phyloP scores from a whole-genome alignment of 129 eudicot species.

The Logfia minima region DNA sequence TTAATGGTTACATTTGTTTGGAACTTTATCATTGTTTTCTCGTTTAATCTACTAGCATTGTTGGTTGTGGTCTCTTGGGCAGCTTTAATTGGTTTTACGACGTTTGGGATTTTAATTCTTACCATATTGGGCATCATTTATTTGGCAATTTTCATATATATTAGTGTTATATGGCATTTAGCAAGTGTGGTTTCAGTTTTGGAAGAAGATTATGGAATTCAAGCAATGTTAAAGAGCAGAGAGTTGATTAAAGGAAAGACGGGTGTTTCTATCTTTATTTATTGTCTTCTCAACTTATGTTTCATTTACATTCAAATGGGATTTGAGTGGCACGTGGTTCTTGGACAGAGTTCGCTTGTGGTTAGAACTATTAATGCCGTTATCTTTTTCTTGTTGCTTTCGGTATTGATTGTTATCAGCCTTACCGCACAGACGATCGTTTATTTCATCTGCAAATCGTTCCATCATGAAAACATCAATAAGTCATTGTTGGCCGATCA shows the following conservation, averaged over 20 bases:
- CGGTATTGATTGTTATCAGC: conserved; percentile 38
- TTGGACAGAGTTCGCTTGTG: conserved; percentile 19
- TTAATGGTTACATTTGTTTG: conserved; percentile 57
- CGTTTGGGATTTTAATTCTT: conserved; percentile 1
- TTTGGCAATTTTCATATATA: conserved; percentile 31
- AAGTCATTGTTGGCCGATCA: conserved; percentile 55
- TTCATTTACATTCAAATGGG: conserved; percentile 37
- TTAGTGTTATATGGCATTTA: conserved; percentile 48
- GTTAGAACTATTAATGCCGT: conserved; percentile 15
- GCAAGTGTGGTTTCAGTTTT: conserved; percentile 55
- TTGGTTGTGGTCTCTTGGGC: conserved; percentile 19
- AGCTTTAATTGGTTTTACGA: conserved; percentile 8
- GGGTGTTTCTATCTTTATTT: conserved; percentile 22
- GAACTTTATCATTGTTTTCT: conserved; percentile 34
- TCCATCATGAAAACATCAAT: conserved; percentile 56
- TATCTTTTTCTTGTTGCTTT: conserved; percentile 30
- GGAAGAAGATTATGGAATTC: conserved; percentile 48
- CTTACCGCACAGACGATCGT: conserved; percentile 43
- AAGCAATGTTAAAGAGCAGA: conserved; percentile 56
- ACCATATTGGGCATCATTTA: conserved; percentile 29
- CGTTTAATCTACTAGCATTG: conserved; percentile 28
- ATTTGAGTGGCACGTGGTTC: conserved; percentile 29
- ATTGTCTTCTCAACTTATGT: conserved; percentile 35
- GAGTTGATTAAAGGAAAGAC: conserved; percentile 45
- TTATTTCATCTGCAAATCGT: conserved; percentile 58